Evolutionary conservation across 1,139 yeast species (phyloP).

Genomic region (Pichia sp.): DNA sequence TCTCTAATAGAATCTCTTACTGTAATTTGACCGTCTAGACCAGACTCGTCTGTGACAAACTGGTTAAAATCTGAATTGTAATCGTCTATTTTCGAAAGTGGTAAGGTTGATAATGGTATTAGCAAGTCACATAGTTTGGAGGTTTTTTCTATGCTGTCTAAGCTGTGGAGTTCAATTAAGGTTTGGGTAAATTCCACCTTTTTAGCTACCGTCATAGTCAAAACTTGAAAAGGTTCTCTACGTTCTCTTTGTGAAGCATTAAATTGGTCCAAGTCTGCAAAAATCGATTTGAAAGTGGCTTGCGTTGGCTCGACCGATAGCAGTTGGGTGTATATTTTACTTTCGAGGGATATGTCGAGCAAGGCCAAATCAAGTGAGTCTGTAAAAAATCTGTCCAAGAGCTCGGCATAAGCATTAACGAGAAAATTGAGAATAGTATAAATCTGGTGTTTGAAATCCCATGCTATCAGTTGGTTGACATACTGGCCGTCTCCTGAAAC

Average conservation of each 20-base stretch:
- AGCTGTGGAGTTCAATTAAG: conserved; percentile 20
- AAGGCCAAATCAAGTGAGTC: conserved; percentile 17
- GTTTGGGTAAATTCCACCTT: conserved; percentile 24
- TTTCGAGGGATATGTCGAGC: conserved; percentile 20
- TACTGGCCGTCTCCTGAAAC: conserved; percentile 5
- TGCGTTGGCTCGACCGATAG: conserved; percentile 3
- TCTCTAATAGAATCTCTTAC: conserved; percentile 55
- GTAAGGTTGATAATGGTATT: conserved; percentile 20
- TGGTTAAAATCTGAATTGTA: conserved; percentile 57
- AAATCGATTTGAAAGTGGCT: conserved; percentile 8
- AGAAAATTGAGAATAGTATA: conserved; percentile 25
- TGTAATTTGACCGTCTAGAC: conserved; percentile 46
- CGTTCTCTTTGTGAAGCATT: conserved; percentile 24
- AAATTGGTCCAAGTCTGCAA: conserved; percentile 24
- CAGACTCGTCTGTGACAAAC: conserved; percentile 71
- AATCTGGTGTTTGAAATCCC: conserved; percentile 25
- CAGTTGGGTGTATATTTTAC: conserved; percentile 20
- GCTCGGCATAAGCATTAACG: conserved; percentile 21
- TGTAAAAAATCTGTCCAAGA: conserved; percentile 13
- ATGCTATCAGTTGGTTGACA: conserved; percentile 16
- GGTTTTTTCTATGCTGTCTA: conserved; percentile 16
- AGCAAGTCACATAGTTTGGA: conserved; percentile 26
- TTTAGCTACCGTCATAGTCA: conserved; percentile 20
- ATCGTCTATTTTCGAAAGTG: conserved; percentile 28
- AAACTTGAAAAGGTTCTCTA: conserved; percentile 23